Conservation (phyloP, 78 protist genomes). For the Diacronema lutheri region DNA sequence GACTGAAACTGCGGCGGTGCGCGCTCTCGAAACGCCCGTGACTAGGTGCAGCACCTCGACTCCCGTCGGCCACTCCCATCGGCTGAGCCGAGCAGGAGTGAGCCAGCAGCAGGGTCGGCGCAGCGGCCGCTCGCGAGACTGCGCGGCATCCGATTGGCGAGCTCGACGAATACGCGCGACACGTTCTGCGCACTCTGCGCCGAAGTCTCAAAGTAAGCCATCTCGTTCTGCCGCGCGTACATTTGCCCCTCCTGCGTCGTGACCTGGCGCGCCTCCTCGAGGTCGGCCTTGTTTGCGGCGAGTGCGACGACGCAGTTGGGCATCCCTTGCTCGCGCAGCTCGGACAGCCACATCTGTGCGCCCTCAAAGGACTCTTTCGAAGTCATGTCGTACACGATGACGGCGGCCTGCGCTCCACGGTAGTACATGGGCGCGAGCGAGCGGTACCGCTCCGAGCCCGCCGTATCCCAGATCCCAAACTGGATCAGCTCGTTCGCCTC, state of each 20-base stretch:
- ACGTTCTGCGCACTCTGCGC: slow-evolving; percentile 26
- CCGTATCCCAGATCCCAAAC: slow-evolving; percentile 30
- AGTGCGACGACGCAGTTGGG: slow-evolving; percentile 28
- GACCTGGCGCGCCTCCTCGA: slow-evolving; percentile 20
- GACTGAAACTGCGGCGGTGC: no score
- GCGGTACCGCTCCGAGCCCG: slow-evolving; percentile 3
- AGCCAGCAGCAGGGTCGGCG: no score
- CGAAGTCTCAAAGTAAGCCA: slow-evolving; percentile 25
- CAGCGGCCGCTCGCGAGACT: no score
- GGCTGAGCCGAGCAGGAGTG: no score
- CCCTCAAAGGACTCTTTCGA: slow-evolving; percentile 15
- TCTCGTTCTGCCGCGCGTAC: slow-evolving; percentile 31
- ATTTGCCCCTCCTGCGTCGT: not conserved
- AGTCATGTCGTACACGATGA: slow-evolving; percentile 56
- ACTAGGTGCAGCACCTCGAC: no score
- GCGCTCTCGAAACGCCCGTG: no score
- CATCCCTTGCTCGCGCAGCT: slow-evolving; percentile 19
- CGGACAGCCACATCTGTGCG: slow-evolving; percentile 27
- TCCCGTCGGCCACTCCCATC: no score
- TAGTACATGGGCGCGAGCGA: slow-evolving; percentile 52
- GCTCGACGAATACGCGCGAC: slow-evolving; percentile 5
- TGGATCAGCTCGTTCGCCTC: slow-evolving; percentile 10
- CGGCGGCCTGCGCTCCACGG: slow-evolving; percentile 48
- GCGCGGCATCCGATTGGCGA: not conserved
- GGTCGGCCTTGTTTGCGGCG: slow-evolving; percentile 41